Evolutionary conservation across 2,329 filamentous ascomycete genomes (phyloP), one percentile per base, ranked within the genome.

Genomic region (Domatiomyces catenatus): DNA sequence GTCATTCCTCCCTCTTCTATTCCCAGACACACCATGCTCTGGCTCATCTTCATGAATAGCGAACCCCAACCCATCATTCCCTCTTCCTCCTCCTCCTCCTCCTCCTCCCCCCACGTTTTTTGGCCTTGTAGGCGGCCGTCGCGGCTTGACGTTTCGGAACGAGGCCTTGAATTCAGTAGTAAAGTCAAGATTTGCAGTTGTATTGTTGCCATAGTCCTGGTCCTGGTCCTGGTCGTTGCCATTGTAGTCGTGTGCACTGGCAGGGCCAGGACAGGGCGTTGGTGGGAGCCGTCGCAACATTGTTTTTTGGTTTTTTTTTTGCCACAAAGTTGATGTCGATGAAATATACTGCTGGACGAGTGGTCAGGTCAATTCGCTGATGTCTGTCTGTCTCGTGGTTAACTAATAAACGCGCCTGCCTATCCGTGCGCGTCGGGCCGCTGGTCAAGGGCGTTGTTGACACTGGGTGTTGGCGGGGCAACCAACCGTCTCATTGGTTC

Each of bases 171-270:
- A 61, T 45, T 67, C 66, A 10, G 64, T 66, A 3, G 67, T 70
- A 53, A 67, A 70, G 6, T 71, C 66, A 19, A 70, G 57, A 17
- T 65, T 62, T 4, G 54, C 61, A 0, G 68, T 70, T 15, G 64
- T 58, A n/a, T 69, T 66, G 8, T 60, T 47, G 22, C 32, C 26
- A 12, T 45, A 19, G 44, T 44, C 24, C 36, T 47, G 44, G 39
- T 44, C 36, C 19, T 28, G 20, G 22, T 46, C 17, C 36, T 36
- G 32, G 17, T 42, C 24, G 15, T 12, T 10, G n/a, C n/a, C n/a
- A n/a, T 7, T 15, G 32, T 15, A 15, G 32, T 5, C 10, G 3
- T 15, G 48, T 5, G 12, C 19, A 19, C 5, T 19, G 19, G 18
- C 20, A 7, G 49, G 24, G 8, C 54, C n/a, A 2, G 55, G 55